Conservation (phyloP, 768 basidiomycete genomes). For the Vararia minispora region DNA sequence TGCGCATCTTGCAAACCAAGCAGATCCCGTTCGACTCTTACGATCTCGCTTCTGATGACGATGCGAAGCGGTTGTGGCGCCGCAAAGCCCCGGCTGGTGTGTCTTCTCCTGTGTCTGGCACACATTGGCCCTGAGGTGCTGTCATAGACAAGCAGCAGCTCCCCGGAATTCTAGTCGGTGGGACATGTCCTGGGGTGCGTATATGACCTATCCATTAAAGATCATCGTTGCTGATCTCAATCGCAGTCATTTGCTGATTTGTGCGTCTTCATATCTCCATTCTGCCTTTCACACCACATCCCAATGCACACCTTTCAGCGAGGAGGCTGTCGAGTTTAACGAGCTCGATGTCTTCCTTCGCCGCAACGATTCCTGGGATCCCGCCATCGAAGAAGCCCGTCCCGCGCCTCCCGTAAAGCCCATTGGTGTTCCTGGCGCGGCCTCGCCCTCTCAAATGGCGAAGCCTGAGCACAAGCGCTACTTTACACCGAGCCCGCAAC, state of each 20-base stretch:
- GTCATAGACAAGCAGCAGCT: slow-evolving; percentile 68
- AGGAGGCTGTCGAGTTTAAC: slow-evolving; percentile 74
- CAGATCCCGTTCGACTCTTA: slow-evolving; percentile 76
- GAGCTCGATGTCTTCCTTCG: slow-evolving; percentile 65
- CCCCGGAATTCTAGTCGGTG: slow-evolving; percentile 75
- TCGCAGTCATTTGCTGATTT: slow-evolving; percentile 61
- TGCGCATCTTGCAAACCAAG: slow-evolving; percentile 77
- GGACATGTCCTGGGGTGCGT: slow-evolving; percentile 66
- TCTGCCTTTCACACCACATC: background rate
- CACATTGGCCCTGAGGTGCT: background rate
- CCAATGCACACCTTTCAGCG: slow-evolving; percentile 38
- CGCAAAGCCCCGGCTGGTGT: slow-evolving; percentile 65
- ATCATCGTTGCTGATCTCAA: slow-evolving; percentile 3
- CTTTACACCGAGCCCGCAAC: slow-evolving; percentile 27
- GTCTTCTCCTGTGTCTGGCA: slow-evolving; percentile 7
- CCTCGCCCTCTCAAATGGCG: slow-evolving; percentile 59
- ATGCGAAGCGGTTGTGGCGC: slow-evolving; percentile 71
- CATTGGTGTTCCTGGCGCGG: slow-evolving; percentile 74
- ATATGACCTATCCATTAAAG: slow-evolving; percentile 4
- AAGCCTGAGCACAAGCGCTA: slow-evolving; percentile 63
- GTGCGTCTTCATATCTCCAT: slow-evolving; percentile 30
- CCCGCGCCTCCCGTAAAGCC: slow-evolving; percentile 44
- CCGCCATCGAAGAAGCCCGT: slow-evolving; percentile 46
- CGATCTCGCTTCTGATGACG: slow-evolving; percentile 77
- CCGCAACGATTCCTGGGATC: slow-evolving; percentile 59